Evolutionary conservation across 306 rosid genomes (phyloP), one percentile per base, ranked within the genome.

Genomic region (Psophocarpus tetragonolobus): DNA sequence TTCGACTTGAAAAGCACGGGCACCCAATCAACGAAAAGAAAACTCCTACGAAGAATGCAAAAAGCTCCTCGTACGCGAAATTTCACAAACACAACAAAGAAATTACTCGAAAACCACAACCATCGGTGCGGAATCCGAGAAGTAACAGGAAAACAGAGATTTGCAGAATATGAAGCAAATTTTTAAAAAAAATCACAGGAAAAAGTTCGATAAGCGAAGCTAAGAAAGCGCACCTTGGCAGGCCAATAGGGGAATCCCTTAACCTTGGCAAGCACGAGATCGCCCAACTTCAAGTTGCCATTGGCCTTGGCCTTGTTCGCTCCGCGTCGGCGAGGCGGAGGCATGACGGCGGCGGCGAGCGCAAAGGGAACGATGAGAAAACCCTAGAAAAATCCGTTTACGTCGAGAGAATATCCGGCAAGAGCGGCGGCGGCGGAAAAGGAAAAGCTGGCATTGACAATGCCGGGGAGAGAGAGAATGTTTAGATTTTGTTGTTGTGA

Each of bases 251-350:
- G 97, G 80, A 82, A 91, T 15, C 97, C 98, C 90, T 94, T 94
- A 82, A 94, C 96, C 91, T 87, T 94, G 24, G 98, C 98, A 3
- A 94, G 98, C 21, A 94, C 97, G 45, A 94, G 98, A 94, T 92
- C 97, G 57, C 98, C 98, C 48, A 90, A 78, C 29, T 83, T 87
- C 85, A 94, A 73, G 84, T 89, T 77, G 51, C 84, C 82, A 82
- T 84, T 90, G 41, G 80, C 90, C 87, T 83, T 88, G 6, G 86
- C 86, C 87, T 90, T 94, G 82, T 71, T 87, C 68, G 87, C 86
- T 84, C 89, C 93, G 82, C 97, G 98, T 74, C 90, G 83, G 41
- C 82, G 77, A 18, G 62, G 61, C 77, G 93, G 94, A 87, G 92
- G 70, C 98, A 94, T 92, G 84, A 12, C 67, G 60, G 7, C 77